Evolutionary conservation across 768 basidiomycete genomes (phyloP), one percentile per base, ranked within the genome.

Genomic region (Galerina marginata): DNA sequence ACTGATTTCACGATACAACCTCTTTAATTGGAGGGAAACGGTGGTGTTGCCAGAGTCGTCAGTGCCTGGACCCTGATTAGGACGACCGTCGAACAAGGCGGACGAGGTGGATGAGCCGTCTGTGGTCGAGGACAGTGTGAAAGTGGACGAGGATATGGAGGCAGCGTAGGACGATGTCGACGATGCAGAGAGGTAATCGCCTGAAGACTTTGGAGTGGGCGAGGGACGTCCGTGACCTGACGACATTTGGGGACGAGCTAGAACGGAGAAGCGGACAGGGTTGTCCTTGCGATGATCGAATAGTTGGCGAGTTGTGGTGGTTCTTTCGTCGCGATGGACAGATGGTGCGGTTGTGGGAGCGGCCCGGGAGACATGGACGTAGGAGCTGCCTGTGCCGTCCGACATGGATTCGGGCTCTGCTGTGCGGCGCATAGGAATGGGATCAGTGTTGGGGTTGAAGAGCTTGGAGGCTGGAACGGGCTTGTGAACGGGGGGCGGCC

Each of bases 271-370:
- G 10, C 90, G 85, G 36, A 95, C 85, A 0, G 97, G 94, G 72
- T 99, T 93, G 72, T 99, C 92, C 68, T 93, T 88, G 40, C 92
- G 83, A 60, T 92, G 93, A 70, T 99, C 95, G 59, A 95, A 96
- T 0, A 97, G 84, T 61, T 90, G 91, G 43, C 87, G 77, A 6
- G 81, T 72, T 3, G 80, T 65, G 26, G 71, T 38, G 26, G 72
- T 70, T 33, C 73, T 66, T 15, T 71, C 69, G n/a, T 74, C 73
- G 16, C 72, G 60, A 26, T 69, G 69, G 56, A 68, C 65, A 14
- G 65, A 57, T 11, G 54, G 44, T 9, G 62, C 52, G 25, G 54
- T 40, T 16, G 52, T n/a, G n/a, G 61, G 61, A 29, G 29, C 29
- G 29, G 29, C 29, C 29, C 76, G 75, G 14, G 77, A 77, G 11